These are phyloP conservation scores for Endoconidiophora polonica DNA, from an alignment of 2,329 filamentous ascomycete genomes.

Conservation along the genomic window DNA sequence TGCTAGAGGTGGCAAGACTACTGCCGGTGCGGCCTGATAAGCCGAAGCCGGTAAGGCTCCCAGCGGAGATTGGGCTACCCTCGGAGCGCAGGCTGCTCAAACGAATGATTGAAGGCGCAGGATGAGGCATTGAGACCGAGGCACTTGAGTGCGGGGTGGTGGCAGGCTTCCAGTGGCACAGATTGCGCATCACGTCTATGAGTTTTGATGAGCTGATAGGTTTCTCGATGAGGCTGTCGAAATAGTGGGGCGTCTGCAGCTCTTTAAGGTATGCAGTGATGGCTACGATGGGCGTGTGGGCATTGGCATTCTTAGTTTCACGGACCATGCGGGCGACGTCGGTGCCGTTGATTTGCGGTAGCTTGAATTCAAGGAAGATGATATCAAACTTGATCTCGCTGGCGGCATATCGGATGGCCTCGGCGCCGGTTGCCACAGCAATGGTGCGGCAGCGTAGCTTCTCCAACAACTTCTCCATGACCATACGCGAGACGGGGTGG, in stretches of 20 bases:
- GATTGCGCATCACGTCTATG: conserved; percentile 67
- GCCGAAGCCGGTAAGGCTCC: conserved; percentile 39
- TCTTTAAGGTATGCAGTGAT: conserved; percentile 98
- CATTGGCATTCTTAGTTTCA: conserved; percentile 89
- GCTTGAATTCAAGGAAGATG: conserved; percentile 93
- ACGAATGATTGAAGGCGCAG: conserved; percentile 46
- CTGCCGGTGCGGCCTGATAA: conserved; percentile 55
- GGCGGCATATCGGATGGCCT: conserved; percentile 84
- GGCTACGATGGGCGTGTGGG: conserved; percentile 84
- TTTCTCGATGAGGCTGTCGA: conserved; percentile 90
- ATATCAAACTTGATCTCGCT: conserved; percentile 98
- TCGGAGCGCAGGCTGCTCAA: conserved; percentile 48
- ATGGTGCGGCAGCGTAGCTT: conserved; percentile 91
- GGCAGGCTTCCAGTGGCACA: conserved; percentile 88
- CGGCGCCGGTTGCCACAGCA: conserved; percentile 73
- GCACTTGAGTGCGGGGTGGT: conserved; percentile 27
- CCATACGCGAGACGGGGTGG: conserved; percentile 86
- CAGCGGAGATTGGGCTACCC: conserved; percentile 71
- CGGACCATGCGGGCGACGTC: conserved; percentile 96
- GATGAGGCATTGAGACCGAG: conserved; percentile 34
- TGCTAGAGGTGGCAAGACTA: conserved; percentile 62
- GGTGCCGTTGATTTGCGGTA: conserved; percentile 86
- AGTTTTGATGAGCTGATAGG: conserved; percentile 86
- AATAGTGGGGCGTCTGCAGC: conserved; percentile 84
- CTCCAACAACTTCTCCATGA: conserved; percentile 97